Conservation (phyloP, 306 rosid genomes). For the Inga leiocalycina region DNA sequence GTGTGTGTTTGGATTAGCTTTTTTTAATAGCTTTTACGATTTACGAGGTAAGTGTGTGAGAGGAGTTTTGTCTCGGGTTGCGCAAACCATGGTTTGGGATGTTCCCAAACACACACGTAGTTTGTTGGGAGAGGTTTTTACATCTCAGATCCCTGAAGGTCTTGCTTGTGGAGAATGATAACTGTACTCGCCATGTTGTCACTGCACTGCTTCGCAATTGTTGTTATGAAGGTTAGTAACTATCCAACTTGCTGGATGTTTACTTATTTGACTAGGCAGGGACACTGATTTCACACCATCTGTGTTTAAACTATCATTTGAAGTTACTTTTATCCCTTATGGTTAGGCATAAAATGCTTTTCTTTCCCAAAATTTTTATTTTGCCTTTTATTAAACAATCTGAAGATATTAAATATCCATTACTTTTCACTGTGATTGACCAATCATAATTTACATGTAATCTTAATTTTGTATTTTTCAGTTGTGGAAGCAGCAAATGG, state of each 20-base stretch:
- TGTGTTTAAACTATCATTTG: background rate
- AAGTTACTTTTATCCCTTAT: background rate
- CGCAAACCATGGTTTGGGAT: too few species aligned
- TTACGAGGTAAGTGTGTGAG: too few species aligned
- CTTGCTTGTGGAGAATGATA: constrained; percentile 83
- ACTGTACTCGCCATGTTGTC: constrained; percentile 82
- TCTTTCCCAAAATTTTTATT: background rate
- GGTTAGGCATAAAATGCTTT: background rate
- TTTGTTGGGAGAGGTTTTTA: constrained; percentile 80
- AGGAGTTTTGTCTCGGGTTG: too few species aligned
- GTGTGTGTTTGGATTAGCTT: too few species aligned
- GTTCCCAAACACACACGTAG: too few species aligned
- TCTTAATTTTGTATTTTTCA: constrained; percentile 39
- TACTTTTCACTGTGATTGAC: background rate
- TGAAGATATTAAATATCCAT: background rate
- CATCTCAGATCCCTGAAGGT: constrained; percentile 79
- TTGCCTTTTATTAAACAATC: background rate
- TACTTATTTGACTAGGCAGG: background rate
- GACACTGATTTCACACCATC: background rate
- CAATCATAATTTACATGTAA: background rate
- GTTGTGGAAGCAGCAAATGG: constrained; percentile 82
- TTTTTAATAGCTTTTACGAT: too few species aligned
- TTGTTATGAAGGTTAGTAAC: constrained; percentile 77
- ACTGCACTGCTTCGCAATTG: constrained; percentile 89
- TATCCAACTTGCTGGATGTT: background rate